A percentile compares a stretch with the other conserved stretches of the same genome.
Conservation (phyloP, 2,329 filamentous ascomycete species). For the Colletotrichum shisoi region DNA sequence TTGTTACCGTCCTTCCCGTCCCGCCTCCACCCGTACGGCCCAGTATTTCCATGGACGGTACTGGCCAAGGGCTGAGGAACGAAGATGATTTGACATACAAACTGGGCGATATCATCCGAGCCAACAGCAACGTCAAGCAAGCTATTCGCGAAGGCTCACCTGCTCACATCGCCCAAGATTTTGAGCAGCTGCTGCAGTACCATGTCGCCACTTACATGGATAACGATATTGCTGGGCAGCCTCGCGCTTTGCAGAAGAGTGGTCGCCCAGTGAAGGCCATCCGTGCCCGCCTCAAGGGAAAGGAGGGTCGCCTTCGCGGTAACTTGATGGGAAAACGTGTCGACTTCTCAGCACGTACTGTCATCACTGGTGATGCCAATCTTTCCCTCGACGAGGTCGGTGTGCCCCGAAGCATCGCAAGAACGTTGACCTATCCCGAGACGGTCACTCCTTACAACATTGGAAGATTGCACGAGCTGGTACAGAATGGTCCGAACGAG, state of each 20-base stretch:
- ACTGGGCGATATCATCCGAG: conserved; percentile 95
- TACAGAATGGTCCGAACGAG: conserved; percentile 92
- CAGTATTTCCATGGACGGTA: conserved; percentile 96
- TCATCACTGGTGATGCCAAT: conserved; percentile 98
- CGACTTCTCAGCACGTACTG: conserved; percentile 98
- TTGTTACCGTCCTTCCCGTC: conserved; percentile 92
- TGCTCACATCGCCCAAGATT: conserved; percentile 88
- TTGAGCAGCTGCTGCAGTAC: conserved; percentile 91
- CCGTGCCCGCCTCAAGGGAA: conserved; percentile 95
- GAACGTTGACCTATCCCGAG: conserved; percentile 93
- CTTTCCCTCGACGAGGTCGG: conserved; percentile 96
- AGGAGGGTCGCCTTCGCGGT: conserved; percentile 95
- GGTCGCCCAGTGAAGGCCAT: conserved; percentile 97
- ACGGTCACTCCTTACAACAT: conserved; percentile 99
- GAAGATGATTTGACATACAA: conserved; percentile 99
- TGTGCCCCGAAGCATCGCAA: conserved; percentile 91
- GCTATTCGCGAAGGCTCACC: conserved; percentile 92
- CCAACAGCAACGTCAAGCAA: conserved; percentile 92
- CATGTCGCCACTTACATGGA: conserved; percentile 99
- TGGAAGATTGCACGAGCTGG: conserved; percentile 84
- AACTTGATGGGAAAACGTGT: conserved; percentile 99
- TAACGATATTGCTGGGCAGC: conserved; percentile 96
- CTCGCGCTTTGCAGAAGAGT: conserved; percentile 94
- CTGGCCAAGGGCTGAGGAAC: conserved; percentile 87
- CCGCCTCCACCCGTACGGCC: conserved; percentile 94